Conservation (phyloP, 305 asterid species). For the Fraxinus dipetala region DNA sequence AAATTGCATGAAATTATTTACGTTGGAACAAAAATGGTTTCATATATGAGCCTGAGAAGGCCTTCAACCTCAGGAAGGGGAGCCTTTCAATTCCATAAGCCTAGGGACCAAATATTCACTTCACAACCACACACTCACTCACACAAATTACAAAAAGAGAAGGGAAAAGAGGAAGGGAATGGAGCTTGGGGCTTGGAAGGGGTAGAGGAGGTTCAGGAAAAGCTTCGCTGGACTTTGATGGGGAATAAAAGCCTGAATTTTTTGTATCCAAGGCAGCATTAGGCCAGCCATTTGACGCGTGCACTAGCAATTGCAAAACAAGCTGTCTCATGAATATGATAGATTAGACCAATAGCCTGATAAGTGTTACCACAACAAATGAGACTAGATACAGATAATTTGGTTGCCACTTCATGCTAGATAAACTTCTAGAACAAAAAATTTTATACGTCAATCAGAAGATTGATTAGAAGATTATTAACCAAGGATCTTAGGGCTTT, state of each 20-base stretch:
- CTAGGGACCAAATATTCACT: neutral
- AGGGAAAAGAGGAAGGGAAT: neutral
- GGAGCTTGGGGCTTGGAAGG: neutral
- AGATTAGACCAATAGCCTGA: neutral
- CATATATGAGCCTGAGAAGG: neutral
- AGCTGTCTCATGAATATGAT: neutral
- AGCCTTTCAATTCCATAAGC: neutral
- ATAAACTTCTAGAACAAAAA: slow-evolving; percentile 9
- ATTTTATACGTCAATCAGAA: neutral
- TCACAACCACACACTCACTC: neutral
- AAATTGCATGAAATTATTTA: slow-evolving; percentile 12
- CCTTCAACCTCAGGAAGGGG: neutral
- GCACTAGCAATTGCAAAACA: slow-evolving; percentile 6
- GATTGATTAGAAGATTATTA: neutral
- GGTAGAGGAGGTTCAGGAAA: neutral
- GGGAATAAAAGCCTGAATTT: neutral
- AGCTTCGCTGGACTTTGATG: neutral
- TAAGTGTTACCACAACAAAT: slow-evolving; percentile 3
- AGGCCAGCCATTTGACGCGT: neutral
- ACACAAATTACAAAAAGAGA: neutral
- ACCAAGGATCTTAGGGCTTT: neutral
- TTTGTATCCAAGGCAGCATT: slow-evolving; percentile 18
- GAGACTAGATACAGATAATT: slow-evolving; percentile 8
- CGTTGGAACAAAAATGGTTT: neutral
- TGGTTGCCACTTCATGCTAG: slow-evolving; percentile 2